Evolutionary conservation across 192 early-diverging fungal genomes (phyloP).

Genomic region (Coemansia sp.): DNA sequence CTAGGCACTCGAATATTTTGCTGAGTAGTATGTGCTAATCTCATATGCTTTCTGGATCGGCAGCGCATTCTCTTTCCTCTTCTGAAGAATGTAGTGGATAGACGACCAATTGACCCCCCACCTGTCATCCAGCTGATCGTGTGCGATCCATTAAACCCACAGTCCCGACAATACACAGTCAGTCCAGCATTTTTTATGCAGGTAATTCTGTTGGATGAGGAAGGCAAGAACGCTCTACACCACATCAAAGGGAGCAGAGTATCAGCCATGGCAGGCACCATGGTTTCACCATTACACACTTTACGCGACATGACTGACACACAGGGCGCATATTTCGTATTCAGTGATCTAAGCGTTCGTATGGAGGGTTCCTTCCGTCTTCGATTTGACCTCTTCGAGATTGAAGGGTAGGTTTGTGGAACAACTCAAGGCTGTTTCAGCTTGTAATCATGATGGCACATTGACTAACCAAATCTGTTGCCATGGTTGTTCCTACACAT

Average conservation of each 20-base stretch:
- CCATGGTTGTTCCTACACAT: background rate
- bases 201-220: constrained; percentile 76
- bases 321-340: constrained; percentile 93
- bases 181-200: constrained; percentile 96
- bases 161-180: constrained; percentile 20
- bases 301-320: constrained; percentile 79
- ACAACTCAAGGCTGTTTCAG: background rate
- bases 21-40: background rate
- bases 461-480: background rate
- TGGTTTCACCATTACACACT: constrained; percentile 86
- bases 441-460: background rate
- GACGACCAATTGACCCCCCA: constrained; percentile 55
- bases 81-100: constrained; percentile 33
- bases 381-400: constrained; percentile 86
- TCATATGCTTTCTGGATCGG: background rate
- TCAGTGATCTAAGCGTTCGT: constrained; percentile 87
- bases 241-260: constrained; percentile 84
- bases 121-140: constrained; percentile 53
- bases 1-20: background rate
- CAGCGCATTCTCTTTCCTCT: background rate
- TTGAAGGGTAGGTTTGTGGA: constrained; percentile 58
- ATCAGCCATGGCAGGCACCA: constrained; percentile 74
- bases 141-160: constrained; percentile 35
- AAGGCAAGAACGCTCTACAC: constrained; percentile 69
- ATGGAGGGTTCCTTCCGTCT: constrained; percentile 85